phyloP scores from a whole-genome alignment of 768 basidiomycete genomes.

The Tulasnella sp. region DNA sequence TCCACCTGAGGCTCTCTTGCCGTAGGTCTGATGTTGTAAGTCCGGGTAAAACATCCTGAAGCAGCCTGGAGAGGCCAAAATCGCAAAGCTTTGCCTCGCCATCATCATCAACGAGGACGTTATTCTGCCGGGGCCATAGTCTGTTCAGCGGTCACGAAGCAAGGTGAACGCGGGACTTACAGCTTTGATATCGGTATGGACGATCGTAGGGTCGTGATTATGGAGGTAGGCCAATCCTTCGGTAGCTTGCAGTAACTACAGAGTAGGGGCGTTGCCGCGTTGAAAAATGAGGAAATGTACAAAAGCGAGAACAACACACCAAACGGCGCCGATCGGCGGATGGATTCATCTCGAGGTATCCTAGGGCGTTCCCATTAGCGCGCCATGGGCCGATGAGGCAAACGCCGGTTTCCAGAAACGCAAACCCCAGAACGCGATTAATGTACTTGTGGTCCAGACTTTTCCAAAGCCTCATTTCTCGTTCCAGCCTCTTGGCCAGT shows the following conservation, averaged over 20 bases:
- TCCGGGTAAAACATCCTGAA: background rate
- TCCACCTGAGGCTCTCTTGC: constrained; percentile 1
- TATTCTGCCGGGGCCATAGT: background rate
- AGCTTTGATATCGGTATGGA: constrained; percentile 20
- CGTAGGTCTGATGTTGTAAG: background rate
- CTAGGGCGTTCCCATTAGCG: background rate
- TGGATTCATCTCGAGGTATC: background rate
- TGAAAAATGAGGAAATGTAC: too few species aligned
- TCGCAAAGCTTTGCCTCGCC: constrained; percentile 9
- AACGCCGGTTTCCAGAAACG: background rate
- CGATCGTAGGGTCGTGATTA: constrained; percentile 13
- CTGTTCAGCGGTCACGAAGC: background rate
- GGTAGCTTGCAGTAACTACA: constrained; percentile 13
- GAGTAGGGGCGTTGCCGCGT: background rate
- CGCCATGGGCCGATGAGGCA: constrained; percentile 8
- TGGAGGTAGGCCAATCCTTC: constrained; percentile 19
- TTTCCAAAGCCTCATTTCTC: background rate
- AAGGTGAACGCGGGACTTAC: constrained; percentile 8
- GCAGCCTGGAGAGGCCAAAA: constrained; percentile 1
- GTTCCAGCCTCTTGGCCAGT: background rate
- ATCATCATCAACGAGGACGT: constrained; percentile 2
- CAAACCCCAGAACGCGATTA: background rate
- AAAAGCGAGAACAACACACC: background rate
- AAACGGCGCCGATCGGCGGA: background rate
- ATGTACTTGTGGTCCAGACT: background rate